Base-by-base conservation (phyloP, 345 rosid genomes). In the Aurinia saxatilis region DNA sequence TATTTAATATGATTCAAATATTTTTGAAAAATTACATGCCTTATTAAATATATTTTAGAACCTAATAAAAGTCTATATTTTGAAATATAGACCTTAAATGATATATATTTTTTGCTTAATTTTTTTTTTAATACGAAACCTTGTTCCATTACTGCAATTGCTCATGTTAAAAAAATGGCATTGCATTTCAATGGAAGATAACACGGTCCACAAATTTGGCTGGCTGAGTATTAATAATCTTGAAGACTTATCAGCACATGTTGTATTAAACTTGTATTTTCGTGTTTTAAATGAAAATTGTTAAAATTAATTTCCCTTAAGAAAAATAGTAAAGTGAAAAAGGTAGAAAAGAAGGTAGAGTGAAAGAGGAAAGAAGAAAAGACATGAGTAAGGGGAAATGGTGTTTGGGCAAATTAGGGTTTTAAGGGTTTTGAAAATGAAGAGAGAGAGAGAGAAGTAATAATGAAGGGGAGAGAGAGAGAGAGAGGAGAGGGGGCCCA, bases 401-500 rank as follows among this genome's bases (percentile, higher is more conserved):
- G 30, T 63, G 41, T 38, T 61, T 46, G 70, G 54, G 42, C 53
- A 51, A 65, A 23, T 65, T 68, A 79, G 79, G 75, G 53, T 73
- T 69, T 66, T 27, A 4, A 6, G 37, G 57, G 48, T 63, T 12
- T 39, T 40, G 64, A 42, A 50, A 57, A 19, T 48, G 58, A 62
- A 63, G 70, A 75, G 68, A 40, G 68, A 50, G 55, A 54, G 66
- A 50, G 56, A 52, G 70, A 38, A 12, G 80, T 81, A 88, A 84
- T 84, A 79, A 91, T 88, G 82, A 73, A 77, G 79, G 66, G 37
- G 72, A 68, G 71, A 37, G 71, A 64, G 64, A 46, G 64, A 67
- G 38, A 55, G 2, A 4, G 25, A 21, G 2, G 25, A 4, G 25
- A 4, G 25, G 75, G 82, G 93, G 84, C 84, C 48, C 84, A 87